Percentiles rank a stretch among this genome's conserved stretches.
These are phyloP conservation scores for Cylindrotheca closterium DNA, from an alignment of 108 stramenopile species.

Conservation along the genomic window DNA sequence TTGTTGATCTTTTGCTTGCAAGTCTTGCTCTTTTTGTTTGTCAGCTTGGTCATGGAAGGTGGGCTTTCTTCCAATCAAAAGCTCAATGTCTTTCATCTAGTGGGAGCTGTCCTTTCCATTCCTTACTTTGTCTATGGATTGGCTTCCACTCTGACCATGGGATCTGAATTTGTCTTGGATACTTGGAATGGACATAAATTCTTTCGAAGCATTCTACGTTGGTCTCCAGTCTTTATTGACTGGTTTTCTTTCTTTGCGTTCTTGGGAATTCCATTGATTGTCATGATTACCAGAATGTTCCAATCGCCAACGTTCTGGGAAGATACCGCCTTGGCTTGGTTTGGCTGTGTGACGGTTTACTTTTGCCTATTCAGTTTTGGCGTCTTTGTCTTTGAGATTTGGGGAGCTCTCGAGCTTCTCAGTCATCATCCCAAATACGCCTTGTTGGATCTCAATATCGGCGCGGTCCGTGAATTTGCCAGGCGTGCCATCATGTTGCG, in stretches of 20 bases:
- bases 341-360: slow-evolving; percentile 33
- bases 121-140: slow-evolving; percentile 50
- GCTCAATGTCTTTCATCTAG: slow-evolving; percentile 3
- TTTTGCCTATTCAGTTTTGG: slow-evolving; percentile 34
- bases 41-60: slow-evolving; percentile 46
- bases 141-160: slow-evolving; percentile 53
- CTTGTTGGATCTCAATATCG: not conserved
- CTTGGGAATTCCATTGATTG: slow-evolving; percentile 50
- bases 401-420: slow-evolving; percentile 6
- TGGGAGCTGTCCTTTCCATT: slow-evolving; percentile 47
- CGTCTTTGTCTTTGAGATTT: slow-evolving; percentile 42
- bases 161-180: slow-evolving; percentile 49
- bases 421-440: no score
- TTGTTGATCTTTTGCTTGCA: slow-evolving; percentile 68
- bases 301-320: slow-evolving; percentile 49
- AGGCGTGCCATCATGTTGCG: slow-evolving; percentile 17
- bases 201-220: slow-evolving; percentile 2
- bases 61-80: slow-evolving; percentile 13
- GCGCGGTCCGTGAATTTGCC: slow-evolving; percentile 8
- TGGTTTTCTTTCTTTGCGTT: slow-evolving; percentile 46
- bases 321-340: slow-evolving; percentile 40
- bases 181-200: slow-evolving; percentile 43
- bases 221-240: slow-evolving; percentile 13
- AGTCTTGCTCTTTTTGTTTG: slow-evolving; percentile 49
- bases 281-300: slow-evolving; percentile 34